phyloP scores from a whole-genome alignment of 2,329 filamentous ascomycete genomes.

The Chrysoporthe puriensis region DNA sequence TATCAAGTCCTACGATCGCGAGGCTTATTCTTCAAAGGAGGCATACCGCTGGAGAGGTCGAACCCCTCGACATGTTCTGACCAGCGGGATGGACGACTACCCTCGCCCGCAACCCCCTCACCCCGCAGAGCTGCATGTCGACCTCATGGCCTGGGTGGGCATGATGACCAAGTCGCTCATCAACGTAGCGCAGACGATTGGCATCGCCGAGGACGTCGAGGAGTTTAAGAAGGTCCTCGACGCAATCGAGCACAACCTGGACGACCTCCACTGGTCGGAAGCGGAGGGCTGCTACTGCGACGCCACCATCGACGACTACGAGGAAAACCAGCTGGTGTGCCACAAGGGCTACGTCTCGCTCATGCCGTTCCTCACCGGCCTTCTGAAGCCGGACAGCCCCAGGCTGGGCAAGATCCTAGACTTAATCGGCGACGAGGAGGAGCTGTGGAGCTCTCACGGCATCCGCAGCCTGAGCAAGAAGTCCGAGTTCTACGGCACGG shows the following conservation, averaged over 20 bases:
- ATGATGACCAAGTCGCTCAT: slow-evolving; percentile 88
- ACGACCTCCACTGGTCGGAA: slow-evolving; percentile 91
- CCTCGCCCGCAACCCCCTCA: slow-evolving; percentile 92
- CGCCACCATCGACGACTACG: slow-evolving; percentile 91
- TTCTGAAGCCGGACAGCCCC: slow-evolving; percentile 74
- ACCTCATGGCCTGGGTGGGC: slow-evolving; percentile 96
- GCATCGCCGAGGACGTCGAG: slow-evolving; percentile 73
- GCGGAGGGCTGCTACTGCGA: slow-evolving; percentile 86
- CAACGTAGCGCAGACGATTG: slow-evolving; percentile 77
- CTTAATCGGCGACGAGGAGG: slow-evolving; percentile 76
- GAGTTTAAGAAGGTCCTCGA: slow-evolving; percentile 73
- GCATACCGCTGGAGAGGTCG: slow-evolving; percentile 95
- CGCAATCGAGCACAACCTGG: slow-evolving; percentile 82
- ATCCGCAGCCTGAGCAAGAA: slow-evolving; percentile 85
- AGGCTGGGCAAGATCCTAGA: slow-evolving; percentile 76
- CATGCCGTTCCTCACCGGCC: slow-evolving; percentile 86
- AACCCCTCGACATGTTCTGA: slow-evolving; percentile 83
- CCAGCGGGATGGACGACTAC: slow-evolving; percentile 95
- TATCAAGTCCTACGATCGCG: slow-evolving; percentile 86
- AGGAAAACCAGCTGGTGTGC: slow-evolving; percentile 87
- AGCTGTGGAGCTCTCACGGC: slow-evolving; percentile 91
- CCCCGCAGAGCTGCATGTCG: slow-evolving; percentile 92
- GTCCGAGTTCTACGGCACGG: slow-evolving; percentile 82
- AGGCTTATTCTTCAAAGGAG: slow-evolving; percentile 86
- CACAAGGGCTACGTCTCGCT: slow-evolving; percentile 96